Conservation (phyloP, 345 rosid genomes). For the Garcia nutans region DNA sequence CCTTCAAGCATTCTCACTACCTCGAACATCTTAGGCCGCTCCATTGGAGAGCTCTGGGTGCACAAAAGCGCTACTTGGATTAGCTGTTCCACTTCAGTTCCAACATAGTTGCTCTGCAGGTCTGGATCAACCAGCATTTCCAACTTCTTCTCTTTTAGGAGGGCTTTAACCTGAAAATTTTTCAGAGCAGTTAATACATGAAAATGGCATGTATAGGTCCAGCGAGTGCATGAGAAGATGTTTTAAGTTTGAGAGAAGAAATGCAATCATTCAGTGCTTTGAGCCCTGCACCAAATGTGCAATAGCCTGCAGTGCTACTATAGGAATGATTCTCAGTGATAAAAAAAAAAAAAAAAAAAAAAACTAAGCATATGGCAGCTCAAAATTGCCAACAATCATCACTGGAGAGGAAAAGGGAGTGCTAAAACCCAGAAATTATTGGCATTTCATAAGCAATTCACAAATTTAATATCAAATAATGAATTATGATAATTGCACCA, state of each 20-base stretch:
- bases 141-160: constrained; percentile 30
- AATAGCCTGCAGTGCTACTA: neutral
- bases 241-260: neutral
- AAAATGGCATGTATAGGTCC: neutral
- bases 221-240: neutral
- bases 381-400: neutral
- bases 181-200: neutral
- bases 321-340: neutral
- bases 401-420: neutral
- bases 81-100: constrained; percentile 31
- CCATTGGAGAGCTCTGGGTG: constrained; percentile 33
- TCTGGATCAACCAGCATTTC: constrained; percentile 38
- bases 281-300: neutral
- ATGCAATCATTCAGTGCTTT: neutral
- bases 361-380: neutral
- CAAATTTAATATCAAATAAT: neutral
- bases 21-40: constrained; percentile 35
- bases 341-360: neutral
- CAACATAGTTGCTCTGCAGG: constrained; percentile 27
- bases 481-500: neutral
- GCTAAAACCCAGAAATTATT: neutral
- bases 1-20: constrained; percentile 38
- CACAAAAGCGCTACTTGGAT: constrained; percentile 33
- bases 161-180: constrained; percentile 25
- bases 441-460: neutral